These are phyloP conservation scores for Craterostigma plantagineum DNA, from an alignment of 257 asterid species.

Conservation along the genomic window DNA sequence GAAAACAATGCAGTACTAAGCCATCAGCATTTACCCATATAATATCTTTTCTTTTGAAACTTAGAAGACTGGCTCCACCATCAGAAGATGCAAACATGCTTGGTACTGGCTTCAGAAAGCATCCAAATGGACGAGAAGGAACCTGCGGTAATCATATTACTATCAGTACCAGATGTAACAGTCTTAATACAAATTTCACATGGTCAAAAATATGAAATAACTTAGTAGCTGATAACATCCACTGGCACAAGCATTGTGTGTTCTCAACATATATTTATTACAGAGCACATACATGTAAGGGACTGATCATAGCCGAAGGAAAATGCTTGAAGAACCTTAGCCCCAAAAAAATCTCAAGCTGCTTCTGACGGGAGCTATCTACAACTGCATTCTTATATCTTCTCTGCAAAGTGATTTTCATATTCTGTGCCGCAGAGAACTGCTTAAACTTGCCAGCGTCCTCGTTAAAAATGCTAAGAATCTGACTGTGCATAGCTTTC, in stretches of 20 bases:
- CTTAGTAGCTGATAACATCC: conserved; percentile 1
- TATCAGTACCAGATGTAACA: too few species aligned
- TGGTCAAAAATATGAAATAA: too few species aligned
- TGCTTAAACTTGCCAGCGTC: conserved; percentile 93
- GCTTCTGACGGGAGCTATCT: conserved; percentile 98
- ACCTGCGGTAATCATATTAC: conserved; percentile 29
- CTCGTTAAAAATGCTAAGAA: conserved; percentile 89
- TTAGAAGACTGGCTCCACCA: conserved; percentile 80
- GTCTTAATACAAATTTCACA: too few species aligned
- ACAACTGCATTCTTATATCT: conserved; percentile 89
- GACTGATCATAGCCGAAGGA: conserved; percentile 58
- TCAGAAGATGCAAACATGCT: conserved; percentile 72
- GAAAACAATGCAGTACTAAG: background rate
- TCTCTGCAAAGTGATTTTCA: conserved; percentile 91
- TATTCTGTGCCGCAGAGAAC: conserved; percentile 95
- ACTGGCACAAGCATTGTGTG: conserved; percentile 8
- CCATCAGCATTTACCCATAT: conserved; percentile 51
- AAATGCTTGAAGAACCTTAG: conserved; percentile 83
- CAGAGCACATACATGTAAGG: conserved; percentile 52
- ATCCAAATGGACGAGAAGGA: conserved; percentile 81
- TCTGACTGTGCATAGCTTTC: conserved; percentile 99
- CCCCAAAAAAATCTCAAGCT: conserved; percentile 87
- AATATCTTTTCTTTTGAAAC: conserved; percentile 69
- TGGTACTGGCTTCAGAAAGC: conserved; percentile 85
- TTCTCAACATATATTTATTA: conserved; percentile 8